A percentile compares a stretch with the other conserved stretches of the same genome.
These are phyloP conservation scores for Hyaloscypha hepaticicola DNA, from an alignment of 495 filamentous ascomycete species.

Conservation along the genomic window DNA sequence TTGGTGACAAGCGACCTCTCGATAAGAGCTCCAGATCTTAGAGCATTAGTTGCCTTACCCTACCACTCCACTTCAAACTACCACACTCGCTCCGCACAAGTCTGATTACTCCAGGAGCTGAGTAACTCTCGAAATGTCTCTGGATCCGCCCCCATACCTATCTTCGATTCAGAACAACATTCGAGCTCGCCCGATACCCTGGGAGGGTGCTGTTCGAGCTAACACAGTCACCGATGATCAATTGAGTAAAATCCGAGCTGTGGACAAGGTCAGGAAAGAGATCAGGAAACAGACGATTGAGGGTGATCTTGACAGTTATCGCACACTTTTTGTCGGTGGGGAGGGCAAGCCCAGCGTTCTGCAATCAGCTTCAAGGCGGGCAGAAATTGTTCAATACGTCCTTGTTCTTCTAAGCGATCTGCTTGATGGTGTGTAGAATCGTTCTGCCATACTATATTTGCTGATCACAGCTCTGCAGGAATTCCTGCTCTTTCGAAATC, in stretches of 20 bases:
- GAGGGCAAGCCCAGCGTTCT: conserved; percentile 72
- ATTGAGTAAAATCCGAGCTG: conserved; percentile 92
- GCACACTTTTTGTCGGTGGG: conserved; percentile 72
- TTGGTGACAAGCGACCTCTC: conserved; percentile 20
- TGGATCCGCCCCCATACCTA: conserved; percentile 73
- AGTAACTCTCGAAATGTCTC: conserved; percentile 30
- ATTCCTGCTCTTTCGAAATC: conserved; percentile 72
- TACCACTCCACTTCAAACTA: background rate
- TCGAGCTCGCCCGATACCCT: conserved; percentile 88
- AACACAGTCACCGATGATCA: conserved; percentile 93
- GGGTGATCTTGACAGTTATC: conserved; percentile 73
- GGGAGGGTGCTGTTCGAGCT: conserved; percentile 94
- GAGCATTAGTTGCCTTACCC: conserved; percentile 6
- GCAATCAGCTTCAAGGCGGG: conserved; percentile 71
- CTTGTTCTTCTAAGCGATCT: conserved; percentile 86
- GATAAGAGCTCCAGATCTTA: conserved; percentile 29
- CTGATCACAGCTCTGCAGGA: conserved; percentile 51
- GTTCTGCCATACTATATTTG: background rate
- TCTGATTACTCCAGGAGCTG: conserved; percentile 22
- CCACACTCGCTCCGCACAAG: conserved; percentile 23
- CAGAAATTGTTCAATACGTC: conserved; percentile 92
- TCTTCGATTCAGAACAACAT: conserved; percentile 93
- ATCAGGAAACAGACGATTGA: conserved; percentile 82
- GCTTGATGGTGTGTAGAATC: conserved; percentile 63
- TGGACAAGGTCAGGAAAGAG: conserved; percentile 92